Evolutionary conservation across 371 early-diverging fungal species (phyloP), one percentile per base, ranked within the genome.

Genomic region (Mucor irregularis): DNA sequence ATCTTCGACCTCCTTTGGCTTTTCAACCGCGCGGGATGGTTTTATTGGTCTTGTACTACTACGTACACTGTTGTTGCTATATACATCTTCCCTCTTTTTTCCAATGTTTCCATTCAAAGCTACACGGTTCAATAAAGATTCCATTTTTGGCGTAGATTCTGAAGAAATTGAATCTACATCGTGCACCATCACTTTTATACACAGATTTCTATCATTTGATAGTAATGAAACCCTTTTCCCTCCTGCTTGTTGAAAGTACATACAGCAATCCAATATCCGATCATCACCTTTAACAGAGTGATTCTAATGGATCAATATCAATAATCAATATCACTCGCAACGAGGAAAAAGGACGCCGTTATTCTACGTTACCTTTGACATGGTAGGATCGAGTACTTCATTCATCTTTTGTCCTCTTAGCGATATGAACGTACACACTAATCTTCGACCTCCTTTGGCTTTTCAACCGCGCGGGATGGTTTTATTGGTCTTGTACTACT

Each of bases 181-280:
- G 47, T 76, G 76, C 3, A 76, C 52, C 71, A 76, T 73, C n/a
- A 66, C 73, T 48, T 76, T 70, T n/a, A 76, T 71, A 28, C 64
- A 68, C 3, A 76, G 52, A 25, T 76, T 76, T 22, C 73, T 44
- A 53, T 76, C 76, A 38, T 73, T 76, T 9, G 76, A 70, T 0
- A 76, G 35, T 3, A 76, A 52, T 0, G 58, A 58, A 17, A 73
- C 56, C 0, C 28, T 50, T 31, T 61, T 48, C 9, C 34, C 25
- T 38, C 62, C 39, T 5, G 35, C 0, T 7, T 60, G 54, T 24
- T 58, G 50, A 49, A 71, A 69, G 30, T 51, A 71, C 65, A 70
- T 47, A 38, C 76, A 76, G 29, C 76, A 76, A 38, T 76, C 76
- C 3, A 76, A 51, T 25, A 76, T 76, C 0, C 53, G 29, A 44